Evolutionary conservation across 306 rosid species (phyloP).

Genomic region (Cucumis melo): DNA sequence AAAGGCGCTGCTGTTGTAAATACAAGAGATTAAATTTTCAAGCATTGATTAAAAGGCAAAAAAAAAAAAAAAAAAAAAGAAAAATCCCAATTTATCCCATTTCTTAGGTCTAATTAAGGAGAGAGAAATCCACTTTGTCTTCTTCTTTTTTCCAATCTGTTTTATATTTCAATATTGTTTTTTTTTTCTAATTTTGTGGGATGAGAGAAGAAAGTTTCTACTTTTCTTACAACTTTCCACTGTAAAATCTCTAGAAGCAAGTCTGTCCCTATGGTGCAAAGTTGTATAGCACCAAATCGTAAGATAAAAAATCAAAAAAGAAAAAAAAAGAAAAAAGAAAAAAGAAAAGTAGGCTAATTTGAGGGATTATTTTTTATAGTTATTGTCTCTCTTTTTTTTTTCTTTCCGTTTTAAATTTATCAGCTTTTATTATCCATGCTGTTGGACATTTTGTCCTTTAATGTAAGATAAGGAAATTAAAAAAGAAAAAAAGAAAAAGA

Average conservation of each 20-base stretch:
- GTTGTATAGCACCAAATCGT: slow-evolving; percentile 40
- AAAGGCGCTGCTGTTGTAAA: slow-evolving; percentile 40
- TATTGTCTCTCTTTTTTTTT: neutral
- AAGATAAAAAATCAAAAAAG: slow-evolving; percentile 24
- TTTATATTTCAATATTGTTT: slow-evolving; percentile 21
- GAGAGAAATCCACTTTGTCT: slow-evolving; percentile 8
- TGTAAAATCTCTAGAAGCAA: slow-evolving; percentile 51
- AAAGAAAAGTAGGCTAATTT: slow-evolving; percentile 20
- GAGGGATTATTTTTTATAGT: slow-evolving; percentile 13
- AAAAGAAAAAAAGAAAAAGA: neutral
- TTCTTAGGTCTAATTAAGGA: slow-evolving; percentile 23
- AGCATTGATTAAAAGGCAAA: slow-evolving; percentile 10
- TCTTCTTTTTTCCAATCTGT: slow-evolving; percentile 11
- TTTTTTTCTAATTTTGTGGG: slow-evolving; percentile 26
- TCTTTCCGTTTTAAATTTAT: neutral
- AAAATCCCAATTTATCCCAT: slow-evolving; percentile 15
- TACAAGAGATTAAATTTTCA: slow-evolving; percentile 34
- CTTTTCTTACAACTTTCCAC: slow-evolving; percentile 27
- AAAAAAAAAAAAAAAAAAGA: neutral
- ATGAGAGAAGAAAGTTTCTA: slow-evolving; percentile 6
- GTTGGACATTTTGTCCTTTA: slow-evolving; percentile 21
- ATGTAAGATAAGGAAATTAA: neutral
- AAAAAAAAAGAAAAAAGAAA: too few species aligned
- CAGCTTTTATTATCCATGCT: slow-evolving; percentile 16
- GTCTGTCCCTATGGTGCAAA: slow-evolving; percentile 55